Conservation (phyloP, 108 stramenopile species). For the Chaetoceros tenuissimus region DNA sequence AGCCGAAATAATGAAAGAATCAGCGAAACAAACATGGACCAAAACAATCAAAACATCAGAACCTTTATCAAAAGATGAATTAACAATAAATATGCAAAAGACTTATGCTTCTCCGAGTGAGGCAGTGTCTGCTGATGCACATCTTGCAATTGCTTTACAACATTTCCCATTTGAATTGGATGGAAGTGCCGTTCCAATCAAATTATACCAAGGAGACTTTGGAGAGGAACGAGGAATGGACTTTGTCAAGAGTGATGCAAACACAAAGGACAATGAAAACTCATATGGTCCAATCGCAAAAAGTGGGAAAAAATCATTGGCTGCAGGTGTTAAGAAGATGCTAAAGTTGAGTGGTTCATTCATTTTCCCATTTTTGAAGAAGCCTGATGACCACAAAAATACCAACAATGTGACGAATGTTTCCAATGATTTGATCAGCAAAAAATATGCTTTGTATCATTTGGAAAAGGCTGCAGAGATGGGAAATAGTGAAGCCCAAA, state of each 20-base stretch:
- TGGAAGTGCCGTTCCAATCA: background rate
- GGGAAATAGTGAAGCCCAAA: conserved; percentile 73
- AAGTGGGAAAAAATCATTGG: background rate
- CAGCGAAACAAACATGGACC: background rate
- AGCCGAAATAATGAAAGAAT: background rate
- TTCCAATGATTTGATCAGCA: background rate
- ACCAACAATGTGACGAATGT: background rate
- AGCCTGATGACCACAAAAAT: background rate
- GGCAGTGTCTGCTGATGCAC: background rate
- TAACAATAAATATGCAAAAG: background rate
- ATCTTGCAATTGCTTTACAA: background rate
- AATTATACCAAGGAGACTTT: background rate
- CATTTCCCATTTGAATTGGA: background rate
- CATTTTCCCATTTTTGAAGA: background rate
- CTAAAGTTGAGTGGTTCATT: background rate
- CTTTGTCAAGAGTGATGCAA: background rate
- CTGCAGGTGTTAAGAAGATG: too few relatives aligned
- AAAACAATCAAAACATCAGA: background rate
- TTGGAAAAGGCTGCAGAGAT: conserved; percentile 57
- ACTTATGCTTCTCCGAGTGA: too few relatives aligned
- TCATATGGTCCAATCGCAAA: background rate
- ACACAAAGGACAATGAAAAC: background rate
- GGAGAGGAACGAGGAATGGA: background rate
- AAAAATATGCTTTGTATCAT: conserved; percentile 11
- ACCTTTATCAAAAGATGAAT: background rate